phyloP scores from a whole-genome alignment of 495 filamentous ascomycete genomes.

The Arthonia radiata region DNA sequence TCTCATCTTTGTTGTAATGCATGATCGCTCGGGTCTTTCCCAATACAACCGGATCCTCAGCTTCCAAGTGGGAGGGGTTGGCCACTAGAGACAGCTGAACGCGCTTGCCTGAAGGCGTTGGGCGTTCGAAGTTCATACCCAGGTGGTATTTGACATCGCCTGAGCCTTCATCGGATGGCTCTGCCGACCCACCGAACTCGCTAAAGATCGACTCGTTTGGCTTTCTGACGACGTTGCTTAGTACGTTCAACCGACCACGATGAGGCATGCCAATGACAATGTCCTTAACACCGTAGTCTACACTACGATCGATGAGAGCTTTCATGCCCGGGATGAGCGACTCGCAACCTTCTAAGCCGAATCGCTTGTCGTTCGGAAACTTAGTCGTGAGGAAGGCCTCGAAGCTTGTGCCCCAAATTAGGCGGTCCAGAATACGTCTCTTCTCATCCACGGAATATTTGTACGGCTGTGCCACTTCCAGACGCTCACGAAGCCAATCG shows the following conservation, averaged over 20 bases:
- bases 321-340: conserved; percentile 97
- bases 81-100: conserved; percentile 94
- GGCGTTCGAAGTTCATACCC: conserved; percentile 98
- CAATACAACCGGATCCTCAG: conserved; percentile 91
- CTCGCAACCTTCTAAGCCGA: conserved; percentile 92
- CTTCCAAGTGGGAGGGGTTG: conserved; percentile 95
- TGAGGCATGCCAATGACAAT: conserved; percentile 99
- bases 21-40: conserved; percentile 95
- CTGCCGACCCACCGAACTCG: conserved; percentile 78
- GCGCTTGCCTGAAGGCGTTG: conserved; percentile 92
- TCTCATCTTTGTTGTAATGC: conserved; percentile 95
- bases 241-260: conserved; percentile 89
- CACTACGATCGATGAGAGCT: conserved; percentile 89
- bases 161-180: conserved; percentile 82
- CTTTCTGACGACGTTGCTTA: conserved; percentile 96
- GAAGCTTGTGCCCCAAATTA: conserved; percentile 96
- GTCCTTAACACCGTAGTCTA: conserved; percentile 95
- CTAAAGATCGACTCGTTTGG: conserved; percentile 98
- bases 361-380: conserved; percentile 98
- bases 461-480: conserved; percentile 85
- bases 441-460: conserved; percentile 94
- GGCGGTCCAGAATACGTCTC: conserved; percentile 81
- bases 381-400: conserved; percentile 85
- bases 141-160: conserved; percentile 98
- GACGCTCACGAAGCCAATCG: conserved; percentile 86